phyloP scores from a whole-genome alignment of 139 green algal genomes.

The Chlorella ohadii region DNA sequence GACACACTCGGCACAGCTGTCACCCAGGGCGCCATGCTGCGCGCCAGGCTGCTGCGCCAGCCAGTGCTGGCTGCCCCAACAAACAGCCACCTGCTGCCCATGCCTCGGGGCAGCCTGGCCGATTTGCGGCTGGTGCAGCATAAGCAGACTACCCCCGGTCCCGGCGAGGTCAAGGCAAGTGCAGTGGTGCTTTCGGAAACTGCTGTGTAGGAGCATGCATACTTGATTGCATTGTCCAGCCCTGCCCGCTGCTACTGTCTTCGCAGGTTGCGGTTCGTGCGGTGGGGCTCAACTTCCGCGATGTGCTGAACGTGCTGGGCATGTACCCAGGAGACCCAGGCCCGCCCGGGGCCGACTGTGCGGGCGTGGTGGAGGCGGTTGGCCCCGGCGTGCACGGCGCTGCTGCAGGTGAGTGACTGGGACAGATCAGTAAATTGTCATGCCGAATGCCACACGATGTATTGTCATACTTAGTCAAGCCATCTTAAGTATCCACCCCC shows the following conservation, averaged over 20 bases:
- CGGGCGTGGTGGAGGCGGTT: constrained; percentile 50
- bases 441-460: no score
- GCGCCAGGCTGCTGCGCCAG: constrained; percentile 27
- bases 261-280: constrained; percentile 47
- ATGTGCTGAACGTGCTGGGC: constrained; percentile 70
- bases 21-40: neutral
- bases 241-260: neutral
- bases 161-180: constrained; percentile 37
- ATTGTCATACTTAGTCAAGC: neutral
- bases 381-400: constrained; percentile 1
- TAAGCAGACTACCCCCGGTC: neutral
- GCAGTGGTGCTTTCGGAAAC: no score
- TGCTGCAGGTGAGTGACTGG: neutral
- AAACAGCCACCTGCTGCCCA: constrained; percentile 40
- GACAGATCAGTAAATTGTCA: no score
- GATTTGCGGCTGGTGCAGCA: constrained; percentile 51
- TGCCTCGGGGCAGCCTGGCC: constrained; percentile 60
- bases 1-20: constrained; percentile 15
- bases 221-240: neutral
- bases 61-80: neutral
- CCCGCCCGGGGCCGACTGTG: constrained; percentile 58
- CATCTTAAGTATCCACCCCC: neutral
- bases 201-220: neutral
- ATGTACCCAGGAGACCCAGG: constrained; percentile 65
- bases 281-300: constrained; percentile 67